Conservation (phyloP, 805 yeast genomes). For the Hanseniaspora osmophila region DNA sequence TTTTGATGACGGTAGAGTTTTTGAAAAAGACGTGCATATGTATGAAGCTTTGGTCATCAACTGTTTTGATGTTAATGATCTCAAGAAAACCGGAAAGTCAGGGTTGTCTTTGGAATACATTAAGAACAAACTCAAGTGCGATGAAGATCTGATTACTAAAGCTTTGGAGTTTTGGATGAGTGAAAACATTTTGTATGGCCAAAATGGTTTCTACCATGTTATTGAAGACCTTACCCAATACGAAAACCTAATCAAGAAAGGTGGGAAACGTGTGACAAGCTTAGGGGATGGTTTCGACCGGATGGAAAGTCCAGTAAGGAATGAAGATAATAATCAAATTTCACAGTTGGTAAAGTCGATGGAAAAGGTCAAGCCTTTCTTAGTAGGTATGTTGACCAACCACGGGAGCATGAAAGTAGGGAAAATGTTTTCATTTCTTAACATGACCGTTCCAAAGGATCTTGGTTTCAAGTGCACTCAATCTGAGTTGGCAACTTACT, state of each 20-base stretch:
- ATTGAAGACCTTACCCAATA: not conserved
- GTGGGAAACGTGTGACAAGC: too few relatives aligned
- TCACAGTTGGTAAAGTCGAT: not conserved
- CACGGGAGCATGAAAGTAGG: constrained; percentile 34
- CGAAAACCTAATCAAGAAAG: not conserved
- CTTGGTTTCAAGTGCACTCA: constrained; percentile 11
- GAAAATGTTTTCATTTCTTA: constrained; percentile 39
- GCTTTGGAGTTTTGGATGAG: constrained; percentile 64
- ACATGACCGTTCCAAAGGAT: constrained; percentile 42
- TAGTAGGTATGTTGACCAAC: constrained; percentile 43
- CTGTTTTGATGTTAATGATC: not conserved
- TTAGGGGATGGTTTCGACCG: too few relatives aligned
- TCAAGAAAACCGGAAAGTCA: not conserved
- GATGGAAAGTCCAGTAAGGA: not conserved
- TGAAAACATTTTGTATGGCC: constrained; percentile 37
- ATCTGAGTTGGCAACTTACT: constrained; percentile 8
- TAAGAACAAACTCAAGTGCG: not conserved
- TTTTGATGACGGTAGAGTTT: constrained; percentile 30
- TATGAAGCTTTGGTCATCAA: not conserved
- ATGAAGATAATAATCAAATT: not conserved
- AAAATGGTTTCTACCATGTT: constrained; percentile 4
- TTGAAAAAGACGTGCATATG: constrained; percentile 5
- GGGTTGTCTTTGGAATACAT: not conserved
- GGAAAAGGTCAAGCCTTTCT: constrained; percentile 30
- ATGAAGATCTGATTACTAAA: constrained; percentile 18